These are phyloP conservation scores for Ophiosphaerella herpotricha DNA, from an alignment of 2,329 filamentous ascomycete species.

Conservation along the genomic window DNA sequence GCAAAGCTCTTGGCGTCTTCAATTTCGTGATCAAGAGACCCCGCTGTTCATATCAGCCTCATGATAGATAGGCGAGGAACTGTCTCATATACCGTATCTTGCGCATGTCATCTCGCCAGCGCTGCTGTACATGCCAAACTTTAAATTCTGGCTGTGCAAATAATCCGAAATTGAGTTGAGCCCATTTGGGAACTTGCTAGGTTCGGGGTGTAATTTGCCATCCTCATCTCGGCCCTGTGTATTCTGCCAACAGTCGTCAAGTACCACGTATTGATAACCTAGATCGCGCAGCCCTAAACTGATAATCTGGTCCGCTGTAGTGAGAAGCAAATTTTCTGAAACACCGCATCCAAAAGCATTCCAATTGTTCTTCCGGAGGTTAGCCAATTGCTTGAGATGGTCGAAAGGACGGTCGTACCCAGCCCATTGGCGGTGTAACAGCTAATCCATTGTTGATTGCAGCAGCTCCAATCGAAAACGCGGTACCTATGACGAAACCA, in stretches of 20 bases:
- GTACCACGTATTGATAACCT: constrained; percentile 57
- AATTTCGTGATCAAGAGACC: constrained; percentile 31
- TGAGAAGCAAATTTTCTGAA: constrained; percentile 33
- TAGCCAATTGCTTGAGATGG: background rate
- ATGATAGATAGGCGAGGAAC: background rate
- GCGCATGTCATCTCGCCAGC: constrained; percentile 60
- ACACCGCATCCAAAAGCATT: constrained; percentile 34
- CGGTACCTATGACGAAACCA: constrained; percentile 13
- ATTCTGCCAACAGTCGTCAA: constrained; percentile 64
- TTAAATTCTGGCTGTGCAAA: constrained; percentile 53
- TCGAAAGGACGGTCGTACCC: constrained; percentile 11
- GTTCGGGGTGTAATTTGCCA: constrained; percentile 43
- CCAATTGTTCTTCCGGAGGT: constrained; percentile 26
- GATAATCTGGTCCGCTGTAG: constrained; percentile 28
- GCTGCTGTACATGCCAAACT: constrained; percentile 67
- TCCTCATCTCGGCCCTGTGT: constrained; percentile 52
- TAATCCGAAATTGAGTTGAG: constrained; percentile 58
- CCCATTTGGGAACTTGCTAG: constrained; percentile 65
- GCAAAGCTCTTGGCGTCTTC: constrained; percentile 34
- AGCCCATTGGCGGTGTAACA: constrained; percentile 29
- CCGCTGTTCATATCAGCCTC: constrained; percentile 16
- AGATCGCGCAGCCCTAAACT: constrained; percentile 33
- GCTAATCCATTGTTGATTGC: constrained; percentile 33
- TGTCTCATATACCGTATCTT: constrained; percentile 51
- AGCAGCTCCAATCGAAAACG: constrained; percentile 15